These are phyloP conservation scores for Ilyonectria destructans DNA, from an alignment of 2,329 filamentous ascomycete species.

Conservation along the genomic window DNA sequence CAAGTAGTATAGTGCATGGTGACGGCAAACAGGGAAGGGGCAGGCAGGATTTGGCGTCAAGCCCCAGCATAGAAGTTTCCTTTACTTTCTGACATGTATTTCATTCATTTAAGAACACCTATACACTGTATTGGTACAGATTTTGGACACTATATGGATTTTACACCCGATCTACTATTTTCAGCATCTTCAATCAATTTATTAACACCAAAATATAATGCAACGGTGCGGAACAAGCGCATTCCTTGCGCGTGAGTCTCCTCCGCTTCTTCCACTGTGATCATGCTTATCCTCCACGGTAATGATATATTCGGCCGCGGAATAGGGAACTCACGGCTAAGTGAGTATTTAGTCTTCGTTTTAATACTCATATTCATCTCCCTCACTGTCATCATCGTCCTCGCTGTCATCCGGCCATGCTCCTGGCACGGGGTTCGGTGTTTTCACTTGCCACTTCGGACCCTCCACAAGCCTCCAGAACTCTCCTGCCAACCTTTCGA, in stretches of 20 bases:
- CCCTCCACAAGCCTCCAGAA: conserved; percentile 3
- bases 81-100: background rate
- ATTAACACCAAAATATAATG: no score
- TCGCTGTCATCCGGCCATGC: conserved; percentile 5
- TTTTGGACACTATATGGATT: background rate
- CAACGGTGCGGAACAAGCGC: no score
- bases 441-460: background rate
- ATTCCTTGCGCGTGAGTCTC: no score
- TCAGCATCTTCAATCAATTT: background rate
- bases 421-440: conserved; percentile 13
- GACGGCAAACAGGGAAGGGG: no score
- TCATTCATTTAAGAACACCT: background rate
- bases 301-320: no score
- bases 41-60: background rate
- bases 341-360: background rate
- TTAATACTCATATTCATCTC: background rate
- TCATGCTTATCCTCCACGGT: no score
- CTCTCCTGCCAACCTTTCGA: conserved; percentile 2
- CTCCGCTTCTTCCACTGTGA: no score
- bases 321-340: no score
- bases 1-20: no score
- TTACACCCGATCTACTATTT: background rate
- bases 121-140: background rate
- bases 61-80: background rate
- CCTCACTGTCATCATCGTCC: no score